Evolutionary conservation across 306 rosid genomes (phyloP).

Genomic region (Cajanus cajan): DNA sequence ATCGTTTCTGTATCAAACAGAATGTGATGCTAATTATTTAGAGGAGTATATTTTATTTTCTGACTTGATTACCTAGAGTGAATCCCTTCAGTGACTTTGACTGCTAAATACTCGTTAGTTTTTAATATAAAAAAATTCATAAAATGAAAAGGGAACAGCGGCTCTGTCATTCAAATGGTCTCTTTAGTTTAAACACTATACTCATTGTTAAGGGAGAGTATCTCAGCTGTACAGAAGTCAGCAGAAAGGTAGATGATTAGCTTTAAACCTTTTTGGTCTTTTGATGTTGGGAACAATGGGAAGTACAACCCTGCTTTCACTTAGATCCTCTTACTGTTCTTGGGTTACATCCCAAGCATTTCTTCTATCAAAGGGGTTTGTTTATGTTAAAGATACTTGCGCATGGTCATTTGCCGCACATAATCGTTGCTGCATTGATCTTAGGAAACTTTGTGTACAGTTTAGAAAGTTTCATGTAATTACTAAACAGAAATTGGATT

Average conservation of each 20-base stretch:
- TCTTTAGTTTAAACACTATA: background rate
- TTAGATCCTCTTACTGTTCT: background rate
- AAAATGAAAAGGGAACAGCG: background rate
- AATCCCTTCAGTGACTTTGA: background rate
- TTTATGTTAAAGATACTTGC: background rate
- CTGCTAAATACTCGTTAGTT: background rate
- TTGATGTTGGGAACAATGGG: background rate
- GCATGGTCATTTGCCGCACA: slow-evolving; percentile 1
- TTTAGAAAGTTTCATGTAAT: background rate
- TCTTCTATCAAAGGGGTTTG: background rate
- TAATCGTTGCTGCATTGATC: slow-evolving; percentile 26
- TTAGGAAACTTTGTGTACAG: background rate
- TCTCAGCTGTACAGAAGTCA: background rate
- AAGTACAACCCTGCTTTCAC: background rate
- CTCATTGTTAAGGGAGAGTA: background rate
- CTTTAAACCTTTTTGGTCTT: background rate
- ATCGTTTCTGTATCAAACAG: background rate
- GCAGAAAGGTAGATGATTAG: background rate
- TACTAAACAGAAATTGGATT: background rate
- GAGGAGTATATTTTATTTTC: background rate
- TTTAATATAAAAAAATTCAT: background rate
- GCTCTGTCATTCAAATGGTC: background rate
- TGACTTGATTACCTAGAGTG: background rate
- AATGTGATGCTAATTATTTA: background rate
- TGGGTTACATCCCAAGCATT: background rate